Evolutionary conservation across 1,139 yeast species (phyloP).

Genomic region (Suhomyces taliae): DNA sequence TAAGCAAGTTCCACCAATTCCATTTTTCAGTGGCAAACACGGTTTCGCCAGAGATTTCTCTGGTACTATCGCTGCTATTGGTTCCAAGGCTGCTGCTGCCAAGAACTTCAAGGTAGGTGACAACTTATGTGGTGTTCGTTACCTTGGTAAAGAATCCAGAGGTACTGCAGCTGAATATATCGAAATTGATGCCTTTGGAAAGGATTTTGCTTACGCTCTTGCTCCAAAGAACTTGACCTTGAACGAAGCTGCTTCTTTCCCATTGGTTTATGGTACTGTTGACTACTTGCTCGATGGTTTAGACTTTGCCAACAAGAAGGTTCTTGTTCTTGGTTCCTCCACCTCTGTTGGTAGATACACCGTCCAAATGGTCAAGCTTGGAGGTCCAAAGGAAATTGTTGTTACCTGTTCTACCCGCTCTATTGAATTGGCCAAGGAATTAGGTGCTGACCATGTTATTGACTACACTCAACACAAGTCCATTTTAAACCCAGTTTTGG

Average conservation of each 20-base stretch:
- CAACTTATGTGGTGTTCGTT: constrained; percentile 59
- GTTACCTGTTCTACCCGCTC: constrained; percentile 41
- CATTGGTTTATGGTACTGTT: constrained; percentile 61
- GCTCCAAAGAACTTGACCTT: constrained; percentile 50
- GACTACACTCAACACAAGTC: constrained; percentile 44
- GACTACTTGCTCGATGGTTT: constrained; percentile 37
- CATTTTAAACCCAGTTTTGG: constrained; percentile 28
- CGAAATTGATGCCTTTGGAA: constrained; percentile 45
- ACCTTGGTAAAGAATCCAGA: constrained; percentile 28
- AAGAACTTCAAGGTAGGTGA: constrained; percentile 56
- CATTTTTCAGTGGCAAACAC: constrained; percentile 31
- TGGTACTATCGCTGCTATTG: constrained; percentile 63
- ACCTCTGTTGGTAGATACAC: constrained; percentile 68
- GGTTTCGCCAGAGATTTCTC: constrained; percentile 72
- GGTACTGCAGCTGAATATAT: constrained; percentile 53
- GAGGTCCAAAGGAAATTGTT: constrained; percentile 46
- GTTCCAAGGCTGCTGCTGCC: constrained; percentile 35
- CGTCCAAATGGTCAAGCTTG: constrained; percentile 56
- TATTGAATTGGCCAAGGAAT: constrained; percentile 36
- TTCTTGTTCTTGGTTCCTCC: constrained; percentile 71
- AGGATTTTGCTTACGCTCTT: constrained; percentile 35
- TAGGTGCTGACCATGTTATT: constrained; percentile 55
- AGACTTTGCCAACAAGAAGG: constrained; percentile 30
- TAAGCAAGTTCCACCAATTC: constrained; percentile 30
- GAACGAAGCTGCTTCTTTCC: constrained; percentile 60